These are phyloP conservation scores for Fraxinus cuspidata DNA, from an alignment of 257 asterid genomes.

Conservation along the genomic window DNA sequence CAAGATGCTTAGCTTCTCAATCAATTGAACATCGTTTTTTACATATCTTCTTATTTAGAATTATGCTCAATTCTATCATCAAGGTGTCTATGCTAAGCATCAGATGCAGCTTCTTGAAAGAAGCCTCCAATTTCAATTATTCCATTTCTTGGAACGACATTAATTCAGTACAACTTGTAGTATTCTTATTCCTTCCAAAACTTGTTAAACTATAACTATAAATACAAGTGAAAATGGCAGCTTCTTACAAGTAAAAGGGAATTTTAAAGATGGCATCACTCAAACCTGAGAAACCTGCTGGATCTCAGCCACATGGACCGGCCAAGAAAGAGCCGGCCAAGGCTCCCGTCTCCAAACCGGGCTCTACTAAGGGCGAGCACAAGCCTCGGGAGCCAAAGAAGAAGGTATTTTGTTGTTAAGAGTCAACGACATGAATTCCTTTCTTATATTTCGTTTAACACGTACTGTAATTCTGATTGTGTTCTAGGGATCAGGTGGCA, in stretches of 20 bases:
- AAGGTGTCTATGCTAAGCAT: constrained; percentile 35
- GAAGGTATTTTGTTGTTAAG: constrained; percentile 34
- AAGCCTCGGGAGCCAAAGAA: constrained; percentile 53
- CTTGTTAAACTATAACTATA: constrained; percentile 31
- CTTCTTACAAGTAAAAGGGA: not conserved
- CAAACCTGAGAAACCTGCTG: constrained; percentile 47
- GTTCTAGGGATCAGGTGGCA: constrained; percentile 36
- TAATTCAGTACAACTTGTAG: constrained; percentile 19
- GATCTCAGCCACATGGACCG: constrained; percentile 28
- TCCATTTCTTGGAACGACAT: constrained; percentile 27
- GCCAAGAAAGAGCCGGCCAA: constrained; percentile 42
- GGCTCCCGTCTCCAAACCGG: constrained; percentile 39
- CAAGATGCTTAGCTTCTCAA: not conserved
- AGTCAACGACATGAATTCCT: not conserved
- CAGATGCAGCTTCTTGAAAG: constrained; percentile 34
- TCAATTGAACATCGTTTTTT: not conserved
- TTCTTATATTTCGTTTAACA: not conserved
- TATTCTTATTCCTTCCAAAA: constrained; percentile 29
- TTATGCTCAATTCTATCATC: constrained; percentile 30
- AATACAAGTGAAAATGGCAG: constrained; percentile 17
- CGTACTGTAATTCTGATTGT: constrained; percentile 6
- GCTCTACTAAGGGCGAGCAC: constrained; percentile 36
- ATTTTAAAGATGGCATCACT: constrained; percentile 45
- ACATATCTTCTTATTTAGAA: not conserved
- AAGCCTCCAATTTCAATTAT: constrained; percentile 23